These are phyloP conservation scores for Alliaria petiolata DNA, from an alignment of 345 rosid species.

Conservation along the genomic window DNA sequence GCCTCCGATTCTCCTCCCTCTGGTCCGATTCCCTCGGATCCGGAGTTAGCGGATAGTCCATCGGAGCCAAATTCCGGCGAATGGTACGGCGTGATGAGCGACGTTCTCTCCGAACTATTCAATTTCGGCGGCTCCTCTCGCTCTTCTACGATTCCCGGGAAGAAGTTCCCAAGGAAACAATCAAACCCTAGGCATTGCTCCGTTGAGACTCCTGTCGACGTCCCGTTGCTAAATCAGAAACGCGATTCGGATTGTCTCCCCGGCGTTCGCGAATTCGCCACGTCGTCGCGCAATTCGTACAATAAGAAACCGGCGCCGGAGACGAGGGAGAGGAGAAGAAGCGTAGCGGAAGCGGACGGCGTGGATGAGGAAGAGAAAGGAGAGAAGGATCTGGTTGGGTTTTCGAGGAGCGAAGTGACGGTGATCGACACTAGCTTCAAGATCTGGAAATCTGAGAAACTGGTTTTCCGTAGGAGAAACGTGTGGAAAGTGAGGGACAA, in stretches of 20 bases:
- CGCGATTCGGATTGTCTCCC: constrained; percentile 16
- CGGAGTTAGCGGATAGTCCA: constrained; percentile 8
- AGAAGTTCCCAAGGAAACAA: constrained; percentile 67
- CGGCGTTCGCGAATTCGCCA: constrained; percentile 18
- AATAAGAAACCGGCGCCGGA: constrained; percentile 24
- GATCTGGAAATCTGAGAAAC: constrained; percentile 84
- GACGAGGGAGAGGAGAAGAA: constrained; percentile 25
- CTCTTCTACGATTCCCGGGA: constrained; percentile 29
- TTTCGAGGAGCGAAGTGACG: constrained; percentile 89
- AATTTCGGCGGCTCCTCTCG: constrained; percentile 38
- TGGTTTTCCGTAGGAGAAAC: constrained; percentile 66
- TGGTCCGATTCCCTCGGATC: constrained; percentile 42
- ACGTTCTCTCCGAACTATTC: constrained; percentile 83
- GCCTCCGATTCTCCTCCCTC: constrained; percentile 40
- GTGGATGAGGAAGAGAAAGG: constrained; percentile 35
- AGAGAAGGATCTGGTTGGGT: constrained; percentile 63
- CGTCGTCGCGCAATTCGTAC: constrained; percentile 34
- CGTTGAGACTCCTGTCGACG: constrained; percentile 16
- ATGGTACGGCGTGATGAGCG: constrained; percentile 62
- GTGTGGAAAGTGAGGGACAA: constrained; percentile 86
- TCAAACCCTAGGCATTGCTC: constrained; percentile 67
- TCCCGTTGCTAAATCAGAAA: neutral
- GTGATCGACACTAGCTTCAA: constrained; percentile 82
- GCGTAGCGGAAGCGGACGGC: constrained; percentile 24
- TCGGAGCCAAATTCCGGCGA: constrained; percentile 23